A percentile compares a stretch with the other conserved stretches of the same genome.
Conservation (phyloP, 2,329 filamentous ascomycete species). For the Zalaria obscura region DNA sequence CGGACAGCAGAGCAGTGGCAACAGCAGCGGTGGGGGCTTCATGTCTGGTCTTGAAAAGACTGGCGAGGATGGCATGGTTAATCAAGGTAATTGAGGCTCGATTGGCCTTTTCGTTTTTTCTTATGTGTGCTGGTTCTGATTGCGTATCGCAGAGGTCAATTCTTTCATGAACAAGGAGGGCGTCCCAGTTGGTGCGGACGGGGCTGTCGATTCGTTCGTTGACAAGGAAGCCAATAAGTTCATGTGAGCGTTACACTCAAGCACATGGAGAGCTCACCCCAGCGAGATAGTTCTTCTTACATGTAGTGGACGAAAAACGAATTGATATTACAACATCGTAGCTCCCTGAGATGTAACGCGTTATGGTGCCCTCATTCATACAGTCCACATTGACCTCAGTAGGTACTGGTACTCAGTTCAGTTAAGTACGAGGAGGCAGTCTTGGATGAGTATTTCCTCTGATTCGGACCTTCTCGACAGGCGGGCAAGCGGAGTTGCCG, state of each 20-base stretch:
- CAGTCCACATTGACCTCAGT: too few relatives aligned
- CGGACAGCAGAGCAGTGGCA: neutral
- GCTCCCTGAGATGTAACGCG: too few relatives aligned
- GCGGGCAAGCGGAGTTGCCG: too few relatives aligned
- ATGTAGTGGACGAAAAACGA: too few relatives aligned
- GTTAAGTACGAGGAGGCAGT: too few relatives aligned
- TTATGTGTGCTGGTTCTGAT: neutral
- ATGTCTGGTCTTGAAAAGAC: conserved; percentile 4
- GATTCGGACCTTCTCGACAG: too few relatives aligned
- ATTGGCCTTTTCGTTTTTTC: neutral
- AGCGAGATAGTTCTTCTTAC: too few relatives aligned
- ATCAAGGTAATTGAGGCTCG: conserved; percentile 5
- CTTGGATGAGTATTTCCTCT: too few relatives aligned
- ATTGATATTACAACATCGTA: too few relatives aligned
- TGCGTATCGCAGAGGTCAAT: conserved; percentile 7
- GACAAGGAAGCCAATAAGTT: conserved; percentile 9
- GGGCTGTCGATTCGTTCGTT: conserved; percentile 5
- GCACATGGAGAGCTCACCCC: too few relatives aligned
- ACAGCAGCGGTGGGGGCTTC: conserved; percentile 5
- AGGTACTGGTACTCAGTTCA: too few relatives aligned
- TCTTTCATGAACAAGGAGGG: conserved; percentile 9
- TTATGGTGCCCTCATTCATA: too few relatives aligned
- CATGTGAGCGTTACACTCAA: neutral
- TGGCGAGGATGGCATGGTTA: conserved; percentile 8
- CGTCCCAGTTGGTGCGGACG: conserved; percentile 7